Evolutionary conservation across 495 filamentous ascomycete genomes (phyloP).

Genomic region (Xanthoparmelia taractica): DNA sequence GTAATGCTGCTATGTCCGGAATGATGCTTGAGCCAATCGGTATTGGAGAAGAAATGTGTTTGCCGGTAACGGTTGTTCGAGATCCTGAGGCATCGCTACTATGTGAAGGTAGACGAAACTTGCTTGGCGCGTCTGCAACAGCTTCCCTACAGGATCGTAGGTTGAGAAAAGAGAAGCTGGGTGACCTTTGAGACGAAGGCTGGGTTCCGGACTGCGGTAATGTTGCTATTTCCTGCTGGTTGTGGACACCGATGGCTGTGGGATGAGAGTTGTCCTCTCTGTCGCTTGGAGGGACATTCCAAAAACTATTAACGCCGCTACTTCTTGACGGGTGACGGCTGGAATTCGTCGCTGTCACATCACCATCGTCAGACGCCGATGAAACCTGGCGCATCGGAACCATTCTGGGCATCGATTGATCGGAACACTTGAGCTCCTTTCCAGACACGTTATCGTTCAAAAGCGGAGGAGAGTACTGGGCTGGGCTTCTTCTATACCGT

Average conservation of each 20-base stretch:
- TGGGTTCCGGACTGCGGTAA: background rate
- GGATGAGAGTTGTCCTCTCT: slow-evolving; percentile 2
- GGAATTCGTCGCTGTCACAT: background rate
- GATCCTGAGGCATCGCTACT: background rate
- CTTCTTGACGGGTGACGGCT: background rate
- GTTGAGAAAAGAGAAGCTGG: background rate
- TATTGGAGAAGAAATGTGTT: slow-evolving; percentile 1
- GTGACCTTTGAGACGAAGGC: background rate
- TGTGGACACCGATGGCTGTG: background rate
- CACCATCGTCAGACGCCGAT: slow-evolving; percentile 9
- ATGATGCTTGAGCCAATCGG: slow-evolving; percentile 5
- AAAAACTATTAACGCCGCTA: slow-evolving; percentile 12
- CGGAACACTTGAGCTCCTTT: background rate
- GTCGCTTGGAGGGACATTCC: background rate
- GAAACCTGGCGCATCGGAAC: background rate
- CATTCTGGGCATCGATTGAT: background rate
- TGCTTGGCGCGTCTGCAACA: background rate
- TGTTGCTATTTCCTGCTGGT: background rate
- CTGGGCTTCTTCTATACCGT: background rate
- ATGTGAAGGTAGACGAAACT: background rate
- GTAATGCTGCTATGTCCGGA: background rate
- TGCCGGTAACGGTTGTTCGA: background rate
- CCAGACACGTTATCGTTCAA: background rate
- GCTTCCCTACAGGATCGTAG: background rate
- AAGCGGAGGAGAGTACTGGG: background rate